Evolutionary conservation across 2,329 filamentous ascomycete genomes (phyloP).

Genomic region (Phyllosticta citrichinensis): DNA sequence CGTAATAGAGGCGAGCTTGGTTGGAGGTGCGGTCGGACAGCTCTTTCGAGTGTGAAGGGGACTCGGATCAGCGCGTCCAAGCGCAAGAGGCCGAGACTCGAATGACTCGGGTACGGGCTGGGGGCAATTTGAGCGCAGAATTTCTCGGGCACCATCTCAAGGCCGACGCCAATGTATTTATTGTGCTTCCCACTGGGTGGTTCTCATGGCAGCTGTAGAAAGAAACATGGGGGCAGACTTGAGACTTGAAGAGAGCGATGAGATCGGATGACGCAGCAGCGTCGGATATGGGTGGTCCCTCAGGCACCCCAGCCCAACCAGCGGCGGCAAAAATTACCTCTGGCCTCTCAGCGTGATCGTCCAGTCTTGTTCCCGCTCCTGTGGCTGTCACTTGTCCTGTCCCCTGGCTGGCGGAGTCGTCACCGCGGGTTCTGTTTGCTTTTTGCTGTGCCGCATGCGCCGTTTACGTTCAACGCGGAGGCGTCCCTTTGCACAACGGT

Average conservation of each 20-base stretch:
- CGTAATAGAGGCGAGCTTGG: not conserved
- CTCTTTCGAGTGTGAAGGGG: not conserved
- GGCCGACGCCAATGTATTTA: not conserved
- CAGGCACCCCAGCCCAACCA: not conserved
- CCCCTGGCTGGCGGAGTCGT: not conserved
- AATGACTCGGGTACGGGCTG: not conserved
- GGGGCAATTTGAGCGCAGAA: not conserved
- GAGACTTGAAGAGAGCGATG: not conserved
- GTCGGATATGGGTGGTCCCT: not conserved
- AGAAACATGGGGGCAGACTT: not conserved
- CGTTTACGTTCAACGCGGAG: not conserved
- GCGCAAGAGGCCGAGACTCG: not conserved
- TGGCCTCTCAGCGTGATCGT: not conserved
- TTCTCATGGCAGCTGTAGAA: not conserved
- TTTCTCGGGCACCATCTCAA: not conserved
- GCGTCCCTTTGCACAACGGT: not conserved
- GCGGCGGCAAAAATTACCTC: not conserved
- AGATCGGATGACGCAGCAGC: not conserved
- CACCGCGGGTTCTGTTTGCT: not conserved
- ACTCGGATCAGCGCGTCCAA: not conserved
- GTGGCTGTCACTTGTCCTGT: not conserved
- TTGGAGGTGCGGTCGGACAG: not conserved
- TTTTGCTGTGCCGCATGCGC: not conserved
- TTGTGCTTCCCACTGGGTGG: not conserved
- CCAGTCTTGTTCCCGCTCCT: not conserved